A percentile compares a stretch with the other conserved stretches of the same genome.
Evolutionary conservation across 1,139 yeast species (phyloP).

Genomic region (Scheffersomyces segobiensis): DNA sequence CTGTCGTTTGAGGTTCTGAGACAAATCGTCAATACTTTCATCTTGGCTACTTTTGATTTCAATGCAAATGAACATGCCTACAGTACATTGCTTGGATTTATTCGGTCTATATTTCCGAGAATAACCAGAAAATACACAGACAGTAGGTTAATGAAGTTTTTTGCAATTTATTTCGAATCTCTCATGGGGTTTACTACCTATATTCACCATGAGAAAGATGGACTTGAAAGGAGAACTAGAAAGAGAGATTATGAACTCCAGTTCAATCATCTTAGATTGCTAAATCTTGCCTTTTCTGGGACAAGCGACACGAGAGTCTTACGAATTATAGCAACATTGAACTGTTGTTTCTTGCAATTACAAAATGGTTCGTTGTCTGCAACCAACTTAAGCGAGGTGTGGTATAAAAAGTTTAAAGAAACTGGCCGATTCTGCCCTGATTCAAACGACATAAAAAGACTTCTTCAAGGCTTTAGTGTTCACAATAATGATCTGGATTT

Average conservation of each 20-base stretch:
- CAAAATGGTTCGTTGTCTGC: background rate
- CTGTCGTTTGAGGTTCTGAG: background rate
- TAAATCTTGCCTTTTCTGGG: conserved; percentile 7
- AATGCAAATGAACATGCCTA: conserved; percentile 10
- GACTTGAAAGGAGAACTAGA: background rate
- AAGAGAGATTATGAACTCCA: conserved; percentile 5
- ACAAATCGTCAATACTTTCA: conserved; percentile 4
- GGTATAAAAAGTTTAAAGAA: background rate
- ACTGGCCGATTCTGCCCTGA: background rate
- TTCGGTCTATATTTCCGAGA: conserved; percentile 11
- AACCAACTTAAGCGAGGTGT: background rate
- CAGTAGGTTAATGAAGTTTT: background rate
- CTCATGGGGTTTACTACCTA: background rate
- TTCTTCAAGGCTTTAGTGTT: background rate
- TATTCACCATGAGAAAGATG: background rate
- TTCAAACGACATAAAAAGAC: background rate
- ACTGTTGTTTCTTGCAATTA: background rate
- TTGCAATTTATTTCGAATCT: background rate
- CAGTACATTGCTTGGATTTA: conserved; percentile 7
- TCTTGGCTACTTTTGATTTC: conserved; percentile 12
- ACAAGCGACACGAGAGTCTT: background rate
- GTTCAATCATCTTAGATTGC: conserved; percentile 5
- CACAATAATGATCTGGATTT: background rate
- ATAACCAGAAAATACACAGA: background rate
- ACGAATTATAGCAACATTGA: background rate